Evolutionary conservation across 352 stramenopile genomes (phyloP), one percentile per base, ranked within the genome.

Genomic region (Globisporangium middletonii): DNA sequence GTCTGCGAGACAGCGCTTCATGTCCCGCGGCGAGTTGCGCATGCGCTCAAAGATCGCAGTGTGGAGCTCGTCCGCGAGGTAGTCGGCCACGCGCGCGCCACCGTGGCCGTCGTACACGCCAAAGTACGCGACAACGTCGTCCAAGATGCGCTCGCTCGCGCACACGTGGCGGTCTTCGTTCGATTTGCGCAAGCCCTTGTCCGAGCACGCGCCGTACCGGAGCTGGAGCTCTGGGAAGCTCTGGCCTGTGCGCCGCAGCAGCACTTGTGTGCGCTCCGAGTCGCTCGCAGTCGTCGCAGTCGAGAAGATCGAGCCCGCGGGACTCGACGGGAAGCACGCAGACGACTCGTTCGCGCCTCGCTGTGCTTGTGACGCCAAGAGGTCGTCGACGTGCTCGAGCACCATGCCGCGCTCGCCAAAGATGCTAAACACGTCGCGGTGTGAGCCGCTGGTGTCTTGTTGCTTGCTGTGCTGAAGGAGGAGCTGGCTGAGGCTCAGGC

Each of bases 361-460:
- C 19, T 65, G 44, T 72, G 42, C 38, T 33, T 49, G 53, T 27
- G 64, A 64, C 18, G 2, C 42, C 57, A 16, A 48, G 23, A 9
- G 45, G 41, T 50, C 28, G 8, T 73, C 62, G 12, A 62, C 45
- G 42, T 63, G 51, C 50, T 90, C 79, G 11, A 94, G 67, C 23
- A 79, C 53, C 80, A 91, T 88, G 48, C 84, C 84, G 50, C 66
- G 77, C 55, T 94, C 84, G 23, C 68, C 83, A 41, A 94, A 94
- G 53, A 94, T 91, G 71, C 78, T 92, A 55, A 94, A 92, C 44
- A 94, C 84, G 60, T 94, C 84, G 33, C 84, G 82, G 55, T 91
- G 79, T 41, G 69, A 69, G 55, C 64, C 59, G 56, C 67, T 77
- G 30, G 50, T 65, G 26, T 63, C 68, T 42, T 73, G 62, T 45